Evolutionary conservation across 306 rosid species (phyloP).

Genomic region (Arachis stenosperma): DNA sequence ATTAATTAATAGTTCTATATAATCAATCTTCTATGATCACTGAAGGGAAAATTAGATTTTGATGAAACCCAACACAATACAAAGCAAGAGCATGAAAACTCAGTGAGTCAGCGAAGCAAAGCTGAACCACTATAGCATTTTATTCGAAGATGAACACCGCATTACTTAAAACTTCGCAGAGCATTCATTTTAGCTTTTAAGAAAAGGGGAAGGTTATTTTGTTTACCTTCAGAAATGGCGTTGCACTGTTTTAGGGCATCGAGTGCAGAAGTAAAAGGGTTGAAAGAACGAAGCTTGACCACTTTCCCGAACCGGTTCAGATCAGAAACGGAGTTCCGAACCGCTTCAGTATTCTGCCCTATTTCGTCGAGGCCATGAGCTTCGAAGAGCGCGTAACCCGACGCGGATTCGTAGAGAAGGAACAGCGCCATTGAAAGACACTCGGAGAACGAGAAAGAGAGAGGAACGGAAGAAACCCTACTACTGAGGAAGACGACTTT

Average conservation of each 20-base stretch:
- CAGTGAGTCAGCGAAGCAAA: not conserved
- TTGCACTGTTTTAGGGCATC: conserved; percentile 82
- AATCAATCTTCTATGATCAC: not conserved
- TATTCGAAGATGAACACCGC: not conserved
- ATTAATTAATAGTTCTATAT: too few relatives aligned
- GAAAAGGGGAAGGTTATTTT: too few relatives aligned
- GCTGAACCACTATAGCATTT: not conserved
- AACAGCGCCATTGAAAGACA: conserved; percentile 56
- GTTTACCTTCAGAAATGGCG: conserved; percentile 72
- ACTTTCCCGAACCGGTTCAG: conserved; percentile 80
- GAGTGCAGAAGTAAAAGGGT: conserved; percentile 69
- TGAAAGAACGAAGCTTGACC: conserved; percentile 67
- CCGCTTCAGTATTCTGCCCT: conserved; percentile 80
- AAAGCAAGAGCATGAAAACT: not conserved
- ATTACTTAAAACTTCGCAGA: not conserved
- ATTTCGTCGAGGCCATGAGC: conserved; percentile 82
- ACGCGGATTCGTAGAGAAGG: conserved; percentile 67
- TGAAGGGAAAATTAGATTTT: not conserved
- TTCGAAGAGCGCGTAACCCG: conserved; percentile 64
- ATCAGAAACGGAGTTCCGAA: conserved; percentile 68
- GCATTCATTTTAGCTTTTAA: not conserved
- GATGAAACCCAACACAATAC: not conserved
- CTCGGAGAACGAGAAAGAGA: not conserved
- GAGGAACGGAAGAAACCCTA: not conserved
- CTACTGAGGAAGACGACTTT: not conserved